A percentile compares a stretch with the other conserved stretches of the same genome.
Evolutionary conservation across 2,329 filamentous ascomycete genomes (phyloP).

Genomic region (Lomentospora prolificans): DNA sequence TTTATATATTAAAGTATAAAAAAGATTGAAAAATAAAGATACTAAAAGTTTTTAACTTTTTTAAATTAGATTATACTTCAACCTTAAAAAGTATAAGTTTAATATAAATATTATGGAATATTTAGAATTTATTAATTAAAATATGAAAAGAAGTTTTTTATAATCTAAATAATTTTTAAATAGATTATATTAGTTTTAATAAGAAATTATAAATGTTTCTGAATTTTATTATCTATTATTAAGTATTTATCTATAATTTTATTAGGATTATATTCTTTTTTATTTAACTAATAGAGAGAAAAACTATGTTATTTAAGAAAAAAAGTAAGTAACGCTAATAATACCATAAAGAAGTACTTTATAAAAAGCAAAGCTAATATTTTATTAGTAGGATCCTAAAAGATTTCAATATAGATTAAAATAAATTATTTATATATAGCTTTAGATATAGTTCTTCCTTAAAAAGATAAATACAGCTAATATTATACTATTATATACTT

Average conservation of each 20-base stretch:
- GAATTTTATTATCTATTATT: too few relatives aligned
- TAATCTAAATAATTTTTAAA: neutral
- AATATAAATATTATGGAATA: neutral
- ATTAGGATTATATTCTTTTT: constrained; percentile 5
- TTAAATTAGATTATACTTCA: neutral
- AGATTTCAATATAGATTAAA: too few relatives aligned
- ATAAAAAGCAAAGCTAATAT: too few relatives aligned
- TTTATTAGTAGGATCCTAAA: too few relatives aligned
- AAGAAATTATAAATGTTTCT: neutral
- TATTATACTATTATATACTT: too few relatives aligned
- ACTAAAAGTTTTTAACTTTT: neutral
- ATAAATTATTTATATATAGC: too few relatives aligned
- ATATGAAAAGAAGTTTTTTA: neutral
- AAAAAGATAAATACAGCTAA: too few relatives aligned
- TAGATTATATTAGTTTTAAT: neutral
- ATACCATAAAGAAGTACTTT: too few relatives aligned
- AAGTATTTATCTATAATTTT: constrained; percentile 3
- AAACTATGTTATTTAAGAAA: too few relatives aligned
- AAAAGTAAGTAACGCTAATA: too few relatives aligned
- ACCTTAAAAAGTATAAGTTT: neutral
- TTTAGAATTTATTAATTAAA: neutral
- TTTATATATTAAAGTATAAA: neutral
- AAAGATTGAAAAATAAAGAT: neutral
- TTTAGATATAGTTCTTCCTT: too few relatives aligned
- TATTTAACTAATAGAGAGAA: too few relatives aligned